Evolutionary conservation across 83 land plant genomes (phyloP).

Genomic region (Picea engelmannii): DNA sequence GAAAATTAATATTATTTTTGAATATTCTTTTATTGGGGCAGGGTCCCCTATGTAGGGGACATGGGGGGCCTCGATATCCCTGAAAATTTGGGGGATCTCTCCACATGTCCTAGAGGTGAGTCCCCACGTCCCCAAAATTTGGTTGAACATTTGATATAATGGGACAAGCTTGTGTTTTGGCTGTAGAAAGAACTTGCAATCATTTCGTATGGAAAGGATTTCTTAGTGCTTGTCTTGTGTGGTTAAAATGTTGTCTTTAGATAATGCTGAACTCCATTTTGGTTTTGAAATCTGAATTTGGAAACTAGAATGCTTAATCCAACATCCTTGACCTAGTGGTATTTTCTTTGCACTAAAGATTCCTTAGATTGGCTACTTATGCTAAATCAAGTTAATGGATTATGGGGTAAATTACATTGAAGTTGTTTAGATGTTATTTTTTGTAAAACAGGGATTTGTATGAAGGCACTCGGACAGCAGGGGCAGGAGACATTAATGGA

Average conservation of each 20-base stretch:
- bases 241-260: not conserved
- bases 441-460: conserved; percentile 73
- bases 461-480: conserved; percentile 91
- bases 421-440: not conserved
- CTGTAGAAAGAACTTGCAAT: not conserved
- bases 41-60: no score
- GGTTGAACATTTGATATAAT: not conserved
- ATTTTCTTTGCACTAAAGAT: not conserved
- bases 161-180: not conserved
- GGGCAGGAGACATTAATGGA: conserved; percentile 58
- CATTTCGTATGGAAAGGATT: not conserved
- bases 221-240: not conserved
- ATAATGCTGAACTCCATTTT: not conserved
- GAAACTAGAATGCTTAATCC: not conserved
- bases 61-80: no score
- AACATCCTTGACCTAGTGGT: not conserved
- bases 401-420: not conserved
- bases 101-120: no score
- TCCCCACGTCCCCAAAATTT: no score
- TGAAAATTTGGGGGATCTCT: no score
- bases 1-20: no score
- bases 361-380: not conserved
- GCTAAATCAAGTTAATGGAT: not conserved
- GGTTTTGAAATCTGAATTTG: not conserved
- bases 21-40: no score